phyloP scores from a whole-genome alignment of 768 basidiomycete genomes.

The Mrakia hoshinonis region DNA sequence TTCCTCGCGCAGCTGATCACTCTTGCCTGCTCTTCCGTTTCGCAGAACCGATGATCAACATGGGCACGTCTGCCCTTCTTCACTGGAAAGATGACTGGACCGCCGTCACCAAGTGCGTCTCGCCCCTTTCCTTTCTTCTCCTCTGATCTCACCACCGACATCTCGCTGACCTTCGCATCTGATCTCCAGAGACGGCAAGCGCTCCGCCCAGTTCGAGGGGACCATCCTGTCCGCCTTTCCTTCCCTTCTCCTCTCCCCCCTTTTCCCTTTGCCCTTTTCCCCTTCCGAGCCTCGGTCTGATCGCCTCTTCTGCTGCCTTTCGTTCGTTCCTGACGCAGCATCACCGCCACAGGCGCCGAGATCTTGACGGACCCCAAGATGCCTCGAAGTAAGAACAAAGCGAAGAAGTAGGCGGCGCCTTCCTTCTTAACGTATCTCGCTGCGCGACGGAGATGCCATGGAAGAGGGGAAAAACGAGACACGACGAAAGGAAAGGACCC shows the following conservation, averaged over 20 bases:
- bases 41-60: conserved; percentile 72
- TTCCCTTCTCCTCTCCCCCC: no score
- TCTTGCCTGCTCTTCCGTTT: conserved; percentile 19
- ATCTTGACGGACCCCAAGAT: conserved; percentile 54
- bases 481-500: neutral
- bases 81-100: conserved; percentile 90
- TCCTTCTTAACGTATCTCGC: no score
- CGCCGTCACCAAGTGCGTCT: conserved; percentile 59
- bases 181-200: conserved; percentile 64
- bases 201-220: conserved; percentile 95
- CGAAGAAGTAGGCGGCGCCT: no score
- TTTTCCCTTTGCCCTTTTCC: no score
- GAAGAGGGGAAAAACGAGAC: no score
- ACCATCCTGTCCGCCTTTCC: conserved; percentile 79
- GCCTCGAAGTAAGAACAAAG: conserved; percentile 22
- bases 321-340: no score
- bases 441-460: no score
- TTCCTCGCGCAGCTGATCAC: no score
- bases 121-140: no score
- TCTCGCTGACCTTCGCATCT: no score
- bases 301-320: neutral
- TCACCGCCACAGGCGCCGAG: conserved; percentile 85
- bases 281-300: neutral
- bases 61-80: conserved; percentile 49
- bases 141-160: no score